A percentile compares a stretch with the other conserved stretches of the same genome.
These are phyloP conservation scores for Tulasnella sp. DNA, from an alignment of 768 basidiomycete genomes.

Conservation along the genomic window DNA sequence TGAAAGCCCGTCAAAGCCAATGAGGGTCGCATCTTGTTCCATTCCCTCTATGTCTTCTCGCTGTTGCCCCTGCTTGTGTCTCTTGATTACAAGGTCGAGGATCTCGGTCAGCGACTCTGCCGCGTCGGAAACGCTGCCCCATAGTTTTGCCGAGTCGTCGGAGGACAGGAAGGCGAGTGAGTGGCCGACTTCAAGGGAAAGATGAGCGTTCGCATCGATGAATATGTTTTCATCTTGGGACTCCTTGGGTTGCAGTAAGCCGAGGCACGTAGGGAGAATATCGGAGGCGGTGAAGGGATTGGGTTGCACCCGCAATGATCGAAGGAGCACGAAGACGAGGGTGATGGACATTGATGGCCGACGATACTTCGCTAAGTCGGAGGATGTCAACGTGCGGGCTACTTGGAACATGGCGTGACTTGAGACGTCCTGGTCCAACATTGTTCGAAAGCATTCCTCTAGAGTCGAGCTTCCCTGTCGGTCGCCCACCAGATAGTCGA, in stretches of 20 bases:
- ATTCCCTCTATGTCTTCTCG: neutral
- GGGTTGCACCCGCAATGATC: neutral
- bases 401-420: neutral
- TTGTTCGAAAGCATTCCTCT: slow-evolving; percentile 2
- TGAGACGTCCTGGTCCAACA: slow-evolving; percentile 7
- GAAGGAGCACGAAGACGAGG: slow-evolving; percentile 10
- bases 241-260: neutral
- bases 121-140: neutral
- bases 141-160: neutral
- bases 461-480: neutral
- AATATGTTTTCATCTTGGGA: neutral
- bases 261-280: neutral
- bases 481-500: neutral
- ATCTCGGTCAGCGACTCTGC: neutral
- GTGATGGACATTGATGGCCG: neutral
- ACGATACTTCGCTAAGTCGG: neutral
- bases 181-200: neutral
- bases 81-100: neutral
- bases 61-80: neutral
- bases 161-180: neutral
- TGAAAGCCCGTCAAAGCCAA: slow-evolving; percentile 6
- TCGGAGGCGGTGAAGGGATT: neutral
- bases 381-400: neutral
- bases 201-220: neutral
- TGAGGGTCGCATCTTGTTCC: neutral